Percentiles rank a stretch among this genome's conserved stretches.
Evolutionary conservation across 2,329 filamentous ascomycete genomes (phyloP).

Genomic region (Bimuria novae-zelandiae): DNA sequence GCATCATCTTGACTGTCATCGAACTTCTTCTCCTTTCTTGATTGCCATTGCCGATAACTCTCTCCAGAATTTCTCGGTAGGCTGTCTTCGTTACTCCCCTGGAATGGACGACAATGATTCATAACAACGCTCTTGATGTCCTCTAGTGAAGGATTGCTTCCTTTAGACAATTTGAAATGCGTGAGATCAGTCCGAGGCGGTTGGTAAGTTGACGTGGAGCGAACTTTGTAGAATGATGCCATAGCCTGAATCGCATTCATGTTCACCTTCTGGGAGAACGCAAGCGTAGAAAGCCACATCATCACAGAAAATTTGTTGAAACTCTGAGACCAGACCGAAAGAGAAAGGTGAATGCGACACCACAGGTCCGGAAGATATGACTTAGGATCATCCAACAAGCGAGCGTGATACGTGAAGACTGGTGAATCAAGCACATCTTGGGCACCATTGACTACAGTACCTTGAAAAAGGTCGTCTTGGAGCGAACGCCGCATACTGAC

Average conservation of each 20-base stretch:
- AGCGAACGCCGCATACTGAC: background rate
- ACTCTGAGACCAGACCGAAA: slow-evolving; percentile 1
- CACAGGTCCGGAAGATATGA: slow-evolving; percentile 17
- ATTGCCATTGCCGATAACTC: background rate
- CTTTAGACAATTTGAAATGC: slow-evolving; percentile 20
- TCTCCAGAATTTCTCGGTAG: background rate
- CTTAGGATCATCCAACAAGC: slow-evolving; percentile 24
- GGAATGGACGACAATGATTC: background rate
- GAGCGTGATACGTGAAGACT: slow-evolving; percentile 24
- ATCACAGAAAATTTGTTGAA: slow-evolving; percentile 27
- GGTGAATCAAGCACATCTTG: background rate
- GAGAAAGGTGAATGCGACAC: slow-evolving; percentile 28
- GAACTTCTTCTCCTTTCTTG: slow-evolving; percentile 16
- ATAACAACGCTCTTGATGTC: slow-evolving; percentile 5
- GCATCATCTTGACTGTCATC: slow-evolving; percentile 9
- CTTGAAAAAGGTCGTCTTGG: slow-evolving; percentile 2
- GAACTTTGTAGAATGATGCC: slow-evolving; percentile 21
- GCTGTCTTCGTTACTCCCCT: background rate
- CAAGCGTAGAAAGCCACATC: slow-evolving; percentile 33
- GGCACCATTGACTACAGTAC: background rate
- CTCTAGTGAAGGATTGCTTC: background rate
- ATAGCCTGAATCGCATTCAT: slow-evolving; percentile 30
- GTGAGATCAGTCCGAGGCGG: background rate
- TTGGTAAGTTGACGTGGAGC: background rate
- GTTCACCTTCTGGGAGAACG: slow-evolving; percentile 27